Evolutionary conservation across 2,329 filamentous ascomycete genomes (phyloP), one percentile per base, ranked within the genome.

Genomic region (Fusarium sambucinum): DNA sequence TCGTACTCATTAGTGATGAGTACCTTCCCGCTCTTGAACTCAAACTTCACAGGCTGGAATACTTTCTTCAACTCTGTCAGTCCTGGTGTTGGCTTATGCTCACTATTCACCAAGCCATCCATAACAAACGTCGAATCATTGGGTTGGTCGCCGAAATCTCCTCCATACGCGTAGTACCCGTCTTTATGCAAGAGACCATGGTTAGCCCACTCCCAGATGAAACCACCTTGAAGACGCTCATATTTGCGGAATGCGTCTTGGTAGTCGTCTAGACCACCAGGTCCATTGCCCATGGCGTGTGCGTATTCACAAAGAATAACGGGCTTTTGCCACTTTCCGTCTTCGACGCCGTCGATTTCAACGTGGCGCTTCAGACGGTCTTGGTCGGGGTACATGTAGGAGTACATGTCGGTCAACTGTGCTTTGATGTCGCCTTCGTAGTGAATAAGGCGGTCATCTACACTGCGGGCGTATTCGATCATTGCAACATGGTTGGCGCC

Each of bases 151-250:
- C 59, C 59, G 47, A 62, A 62, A 7, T 62, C 59, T 2, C 59
- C 59, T 32, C 59, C 59, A 14, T 62, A 62, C 1, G 59, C 59
- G 21, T 47, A 62, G 12, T 62, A 62, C 6, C 59, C 59, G 1
- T 62, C 41, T 23, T 47, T 55, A 9, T 55, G 59, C n/a, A 42
- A 21, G 5, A 62, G 23, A 14, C 59, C 59, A 3, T 62, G 59
- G 6, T 62, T 62, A 3, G 59, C 57, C 59, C 59, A 62, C 13
- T 62, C 59, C 59, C 59, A 62, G 21, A 62, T 62, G 2, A 62
- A 62, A 0, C 59, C 59, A 2, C 59, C 59, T 11, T 62, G 59
- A 0, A 62, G 59, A 1, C 59, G 57, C 11, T 62, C 19, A 3
- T 62, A 62, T 16, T 56, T 55, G 0, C 59, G 47, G 21, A 62